Percentiles rank a stretch among this genome's conserved stretches.
These are phyloP conservation scores for Erigeron philadelphicus DNA, from an alignment of 140 eudicot genomes.

Conservation along the genomic window DNA sequence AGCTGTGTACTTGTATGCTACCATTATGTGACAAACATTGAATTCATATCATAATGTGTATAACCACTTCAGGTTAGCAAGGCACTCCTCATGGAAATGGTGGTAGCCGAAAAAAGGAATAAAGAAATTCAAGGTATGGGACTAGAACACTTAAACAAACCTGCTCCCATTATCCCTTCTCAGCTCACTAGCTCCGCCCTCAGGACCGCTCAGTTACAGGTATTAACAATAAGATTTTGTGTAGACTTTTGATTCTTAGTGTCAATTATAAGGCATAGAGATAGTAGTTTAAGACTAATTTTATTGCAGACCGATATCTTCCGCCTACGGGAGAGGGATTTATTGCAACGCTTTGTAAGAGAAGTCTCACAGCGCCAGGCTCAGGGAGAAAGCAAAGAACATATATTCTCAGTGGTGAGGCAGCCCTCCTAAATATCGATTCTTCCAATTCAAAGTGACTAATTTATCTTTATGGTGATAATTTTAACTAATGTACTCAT, in stretches of 20 bases:
- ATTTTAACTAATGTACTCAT: not conserved
- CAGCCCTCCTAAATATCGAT: not conserved
- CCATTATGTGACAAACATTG: too few species aligned
- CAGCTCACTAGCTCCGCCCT: constrained; percentile 48
- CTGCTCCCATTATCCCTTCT: constrained; percentile 64
- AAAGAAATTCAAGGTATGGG: constrained; percentile 70
- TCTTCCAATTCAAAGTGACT: not conserved
- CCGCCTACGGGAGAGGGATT: constrained; percentile 75
- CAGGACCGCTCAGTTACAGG: constrained; percentile 62
- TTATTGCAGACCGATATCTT: constrained; percentile 57
- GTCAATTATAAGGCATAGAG: not conserved
- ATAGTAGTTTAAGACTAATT: not conserved
- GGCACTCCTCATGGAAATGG: constrained; percentile 63
- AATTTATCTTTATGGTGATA: not conserved
- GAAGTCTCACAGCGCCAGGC: constrained; percentile 63
- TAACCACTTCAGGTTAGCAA: constrained; percentile 57
- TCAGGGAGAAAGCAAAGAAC: constrained; percentile 66
- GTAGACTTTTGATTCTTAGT: not conserved
- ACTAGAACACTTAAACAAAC: constrained; percentile 71
- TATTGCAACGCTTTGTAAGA: constrained; percentile 55
- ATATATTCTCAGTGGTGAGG: constrained; percentile 57
- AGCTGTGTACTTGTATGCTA: too few species aligned
- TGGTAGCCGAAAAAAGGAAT: constrained; percentile 45
- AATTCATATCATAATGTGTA: not conserved
- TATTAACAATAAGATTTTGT: not conserved